Percentiles rank a stretch among this genome's conserved stretches.
Conservation (phyloP, 2,329 filamentous ascomycete genomes). For the Neofusicoccum kwambonambiense region DNA sequence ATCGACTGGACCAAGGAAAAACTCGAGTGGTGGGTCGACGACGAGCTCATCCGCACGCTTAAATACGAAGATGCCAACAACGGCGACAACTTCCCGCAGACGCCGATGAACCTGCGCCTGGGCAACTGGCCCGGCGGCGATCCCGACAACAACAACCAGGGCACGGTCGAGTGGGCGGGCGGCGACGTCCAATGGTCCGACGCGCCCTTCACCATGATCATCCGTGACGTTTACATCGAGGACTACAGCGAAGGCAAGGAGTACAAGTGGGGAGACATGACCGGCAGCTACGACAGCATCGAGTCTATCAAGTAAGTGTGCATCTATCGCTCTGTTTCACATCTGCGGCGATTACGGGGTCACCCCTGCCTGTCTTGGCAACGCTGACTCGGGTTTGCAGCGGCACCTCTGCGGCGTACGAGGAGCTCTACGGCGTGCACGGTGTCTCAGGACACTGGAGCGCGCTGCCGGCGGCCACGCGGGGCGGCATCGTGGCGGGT, state of each 20-base stretch:
- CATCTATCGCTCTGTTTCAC: constrained; percentile 19
- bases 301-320: constrained; percentile 43
- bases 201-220: constrained; percentile 71
- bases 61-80: constrained; percentile 58
- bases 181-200: constrained; percentile 65
- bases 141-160: constrained; percentile 39
- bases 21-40: constrained; percentile 66
- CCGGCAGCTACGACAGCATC: constrained; percentile 60
- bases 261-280: constrained; percentile 63
- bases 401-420: constrained; percentile 36
- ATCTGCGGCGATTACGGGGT: not conserved
- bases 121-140: constrained; percentile 66
- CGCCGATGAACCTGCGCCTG: constrained; percentile 69
- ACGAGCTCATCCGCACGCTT: constrained; percentile 60
- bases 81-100: constrained; percentile 66
- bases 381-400: constrained; percentile 20
- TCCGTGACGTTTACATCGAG: constrained; percentile 59
- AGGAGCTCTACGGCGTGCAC: constrained; percentile 35
- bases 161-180: constrained; percentile 57
- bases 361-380: not conserved
- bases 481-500: constrained; percentile 31
- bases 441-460: constrained; percentile 37
- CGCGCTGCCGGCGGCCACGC: constrained; percentile 32
- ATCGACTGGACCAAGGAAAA: constrained; percentile 66
- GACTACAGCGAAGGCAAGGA: constrained; percentile 59